These are phyloP conservation scores for Geotrichum carabidarum DNA, from an alignment of 1,139 yeast genomes.

Conservation along the genomic window DNA sequence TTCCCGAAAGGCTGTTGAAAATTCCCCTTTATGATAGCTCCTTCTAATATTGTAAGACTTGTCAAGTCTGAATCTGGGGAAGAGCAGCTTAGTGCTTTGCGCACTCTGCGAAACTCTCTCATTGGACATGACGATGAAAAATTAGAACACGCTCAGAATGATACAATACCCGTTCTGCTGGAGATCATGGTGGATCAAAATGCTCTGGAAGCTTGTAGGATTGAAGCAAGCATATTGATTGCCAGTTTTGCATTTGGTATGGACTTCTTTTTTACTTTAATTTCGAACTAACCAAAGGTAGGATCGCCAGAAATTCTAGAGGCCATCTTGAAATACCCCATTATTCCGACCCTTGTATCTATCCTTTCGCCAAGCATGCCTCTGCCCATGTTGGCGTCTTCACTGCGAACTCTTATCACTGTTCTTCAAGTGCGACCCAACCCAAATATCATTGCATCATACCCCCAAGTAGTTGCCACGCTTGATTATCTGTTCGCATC, in stretches of 20 bases:
- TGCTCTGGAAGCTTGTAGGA: slow-evolving; percentile 23
- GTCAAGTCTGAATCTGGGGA: slow-evolving; percentile 10
- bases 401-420: slow-evolving; percentile 29
- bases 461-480: slow-evolving; percentile 26
- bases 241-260: slow-evolving; percentile 36
- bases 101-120: slow-evolving; percentile 33
- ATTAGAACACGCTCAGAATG: slow-evolving; percentile 26
- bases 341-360: slow-evolving; percentile 25
- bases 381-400: slow-evolving; percentile 25
- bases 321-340: slow-evolving; percentile 25
- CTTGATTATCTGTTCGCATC: slow-evolving; percentile 24
- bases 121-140: slow-evolving; percentile 38
- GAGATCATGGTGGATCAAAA: slow-evolving; percentile 23
- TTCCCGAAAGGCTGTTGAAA: too few species aligned
- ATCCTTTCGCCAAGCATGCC: slow-evolving; percentile 19
- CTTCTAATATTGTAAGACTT: slow-evolving; percentile 13
- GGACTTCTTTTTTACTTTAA: slow-evolving; percentile 3
- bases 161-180: slow-evolving; percentile 30
- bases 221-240: slow-evolving; percentile 33
- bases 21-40: slow-evolving; percentile 15
- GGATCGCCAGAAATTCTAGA: slow-evolving; percentile 26
- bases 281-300: slow-evolving; percentile 5
- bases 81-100: slow-evolving; percentile 27
- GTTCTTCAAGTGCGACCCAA: slow-evolving; percentile 27
- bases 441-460: slow-evolving; percentile 23